Base-by-base conservation (phyloP, 2,329 filamentous ascomycete genomes). In the Niveomyces coronatus region DNA sequence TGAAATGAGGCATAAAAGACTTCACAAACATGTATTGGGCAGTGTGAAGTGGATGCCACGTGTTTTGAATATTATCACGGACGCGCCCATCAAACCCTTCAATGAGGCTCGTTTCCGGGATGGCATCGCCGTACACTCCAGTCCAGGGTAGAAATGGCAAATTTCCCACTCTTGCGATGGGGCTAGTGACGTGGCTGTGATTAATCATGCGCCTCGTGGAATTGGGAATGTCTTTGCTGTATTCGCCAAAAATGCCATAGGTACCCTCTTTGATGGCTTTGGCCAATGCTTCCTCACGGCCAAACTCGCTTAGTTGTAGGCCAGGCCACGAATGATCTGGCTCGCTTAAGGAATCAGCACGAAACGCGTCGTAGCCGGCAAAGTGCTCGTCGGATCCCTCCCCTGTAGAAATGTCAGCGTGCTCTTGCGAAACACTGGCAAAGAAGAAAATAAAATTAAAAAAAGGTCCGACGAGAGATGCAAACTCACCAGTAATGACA, bases 371-470 rank as follows among this genome's bases (percentile, higher is more conserved):
- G 44, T 76, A 76, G 20, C 72, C 72, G 3, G 57, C 64, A 47
- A 76, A 75, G 35, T 66, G 59, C 53, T 75, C 71, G 43, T 75
- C 71, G 8, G 67, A 53, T 4, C 68, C 69, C 47, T 72, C 67
- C n/a, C n/a, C n/a, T n/a, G n/a, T n/a, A n/a, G n/a, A n/a, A n/a
- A n/a, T n/a, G n/a, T n/a, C n/a, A n/a, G n/a, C n/a, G n/a, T n/a
- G n/a, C n/a, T n/a, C n/a, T n/a, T n/a, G n/a, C n/a, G n/a, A n/a
- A n/a, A n/a, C n/a, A n/a, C n/a, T n/a, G n/a, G n/a, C n/a, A n/a
- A n/a, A n/a, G n/a, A n/a, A n/a, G n/a, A n/a, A n/a, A n/a, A n/a
- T n/a, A n/a, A n/a, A n/a, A n/a, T n/a, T n/a, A n/a, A n/a, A n/a
- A n/a, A n/a, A n/a, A n/a, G n/a, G n/a, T n/a, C n/a, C n/a, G n/a